Evolutionary conservation across 2,329 filamentous ascomycete species (phyloP), one percentile per base, ranked within the genome.

Genomic region (Hymenoscyphus occultus): DNA sequence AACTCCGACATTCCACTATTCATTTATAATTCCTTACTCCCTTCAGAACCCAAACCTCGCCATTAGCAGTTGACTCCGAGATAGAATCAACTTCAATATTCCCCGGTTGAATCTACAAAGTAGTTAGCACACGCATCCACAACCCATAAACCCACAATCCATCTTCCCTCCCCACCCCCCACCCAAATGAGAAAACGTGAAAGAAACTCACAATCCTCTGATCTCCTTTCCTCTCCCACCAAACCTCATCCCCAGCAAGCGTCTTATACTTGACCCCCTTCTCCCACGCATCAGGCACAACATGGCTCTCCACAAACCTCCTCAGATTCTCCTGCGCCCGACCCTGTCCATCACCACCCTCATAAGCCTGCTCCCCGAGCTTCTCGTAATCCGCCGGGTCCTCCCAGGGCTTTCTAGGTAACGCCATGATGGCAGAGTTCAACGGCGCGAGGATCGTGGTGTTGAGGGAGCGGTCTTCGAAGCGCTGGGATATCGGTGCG

Each of bases 321-420:
- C 84, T 83, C 68, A 98, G 76, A 73, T 98, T 98, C 70, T 80
- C 80, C 67, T 87, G 84, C 7, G 95, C 94, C 60, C 93, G 83
- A 64, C 92, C 88, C 73, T 90, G 85, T 0, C 93, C 94, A 16
- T 86, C 85, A 0, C 83, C 80, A 0, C 93, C 93, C 58, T 90
- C 86, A 74, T 97, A 97, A 1, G 90, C 92, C 39, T 87, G 78
- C 1, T 83, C 81, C 0, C 92, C 92, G 3, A 90, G 79, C 1
- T 77, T 77, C 3, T 82, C 79, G 75, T 95, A 94, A 70, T 97
- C 93, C 61, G 83, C 78, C 0, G 90, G 86, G 68, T 93, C 81
- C 72, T 90, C 91, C 92, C 92, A 96, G 0, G 93, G 93, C 77
- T 97, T 98, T 61, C 90, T 83, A 0, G 93, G 91, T 31, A 98